phyloP scores from a whole-genome alignment of 73 alveolate species.

The Tetrahymena thermophila region DNA sequence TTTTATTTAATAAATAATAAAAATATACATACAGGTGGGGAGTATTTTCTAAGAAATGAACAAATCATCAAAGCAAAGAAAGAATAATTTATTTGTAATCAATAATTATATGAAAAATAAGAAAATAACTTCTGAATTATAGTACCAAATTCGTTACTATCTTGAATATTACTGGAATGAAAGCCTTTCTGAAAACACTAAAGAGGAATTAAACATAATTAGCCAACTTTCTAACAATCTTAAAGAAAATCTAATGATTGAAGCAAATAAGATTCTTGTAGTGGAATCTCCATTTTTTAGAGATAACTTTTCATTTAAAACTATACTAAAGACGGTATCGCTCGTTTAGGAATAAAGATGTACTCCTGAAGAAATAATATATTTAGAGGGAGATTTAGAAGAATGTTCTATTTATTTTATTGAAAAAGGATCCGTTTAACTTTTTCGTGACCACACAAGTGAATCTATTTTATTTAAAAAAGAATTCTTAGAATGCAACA shows the following conservation, averaged over 20 bases:
- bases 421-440: not conserved
- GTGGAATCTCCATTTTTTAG: not conserved
- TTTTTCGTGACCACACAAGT: not conserved
- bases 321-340: not conserved
- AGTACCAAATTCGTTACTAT: constrained; percentile 1
- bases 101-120: constrained; percentile 14
- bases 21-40: constrained; percentile 2
- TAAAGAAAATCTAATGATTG: constrained; percentile 1
- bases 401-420: not conserved
- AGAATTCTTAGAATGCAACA: not conserved
- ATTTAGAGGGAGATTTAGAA: not conserved
- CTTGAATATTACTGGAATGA: not conserved
- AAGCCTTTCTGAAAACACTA: not conserved
- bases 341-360: not conserved
- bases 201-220: not conserved
- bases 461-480: not conserved
- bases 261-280: not conserved
- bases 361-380: not conserved
- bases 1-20: too few relatives aligned
- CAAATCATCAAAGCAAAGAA: not conserved
- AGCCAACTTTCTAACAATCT: not conserved
- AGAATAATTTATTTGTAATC: not conserved
- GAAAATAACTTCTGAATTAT: not conserved
- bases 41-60: constrained; percentile 3
- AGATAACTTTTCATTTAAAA: constrained; percentile 2